Base-by-base conservation (phyloP, 1,284 basidiomycete genomes). In the Heterobasidion irregulare region DNA sequence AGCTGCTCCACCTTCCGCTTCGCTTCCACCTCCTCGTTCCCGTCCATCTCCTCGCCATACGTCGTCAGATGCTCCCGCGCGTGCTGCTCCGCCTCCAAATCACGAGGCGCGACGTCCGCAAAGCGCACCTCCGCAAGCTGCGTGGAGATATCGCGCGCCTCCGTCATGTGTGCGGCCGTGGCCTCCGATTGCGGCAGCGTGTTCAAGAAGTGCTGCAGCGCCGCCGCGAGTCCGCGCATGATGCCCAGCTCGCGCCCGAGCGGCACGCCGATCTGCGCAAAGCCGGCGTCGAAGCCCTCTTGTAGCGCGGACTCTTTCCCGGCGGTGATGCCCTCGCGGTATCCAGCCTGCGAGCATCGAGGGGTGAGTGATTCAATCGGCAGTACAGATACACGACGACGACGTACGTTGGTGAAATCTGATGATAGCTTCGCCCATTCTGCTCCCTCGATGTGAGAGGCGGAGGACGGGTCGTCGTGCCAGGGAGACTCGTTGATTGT, bases 251-350 rank as follows among this genome's bases (percentile, higher is more conserved):
- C 74, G 33, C 82, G 80, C 2, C 92, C 92, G 15, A 90, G 69
- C 0, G 88, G 88, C 1, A 78, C 84, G 19, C 92, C 91, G 18
- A 84, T 74, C 34, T 70, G 64, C 4, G 83, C 84, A 62, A 89
- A 94, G 15, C 88, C 92, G 15, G 75, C 72, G 65, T 95, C 88
- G 63, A 94, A 94, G 0, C 91, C 92, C 58, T 80, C 72, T 62
- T 95, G 92, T 0, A 94, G 75, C 9, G 82, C 81, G 1, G 77
- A 74, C 68, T 92, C 87, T 67, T 94, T 94, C 9, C 92, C 92
- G 2, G 84, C 83, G 0, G 83, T 88, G 61, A 94, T 92, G 32
- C 92, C 92, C 68, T 94, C 91, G 15, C 92, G 82, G 64, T 94
- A 94, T 2, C 92, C 92, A 18, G 81, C 80, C 92, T 94, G 57